Base-by-base conservation (phyloP, 805 yeast genomes). In the Yarrowia sp. region DNA sequence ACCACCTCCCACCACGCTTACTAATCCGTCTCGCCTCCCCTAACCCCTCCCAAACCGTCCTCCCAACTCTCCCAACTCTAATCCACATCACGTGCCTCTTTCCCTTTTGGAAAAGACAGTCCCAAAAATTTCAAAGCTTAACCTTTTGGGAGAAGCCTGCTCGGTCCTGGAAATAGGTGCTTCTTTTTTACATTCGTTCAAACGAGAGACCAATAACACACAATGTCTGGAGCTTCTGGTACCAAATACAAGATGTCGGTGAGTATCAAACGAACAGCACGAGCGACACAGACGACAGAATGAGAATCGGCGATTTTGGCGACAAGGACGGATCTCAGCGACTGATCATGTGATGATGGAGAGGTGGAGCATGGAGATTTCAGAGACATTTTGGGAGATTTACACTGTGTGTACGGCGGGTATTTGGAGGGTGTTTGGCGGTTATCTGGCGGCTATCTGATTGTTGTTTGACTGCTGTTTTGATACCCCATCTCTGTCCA, bases 201-300 rank as follows among this genome's bases (percentile, higher is more conserved):
- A 22, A 59, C 67, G 56, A 63, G 38, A 63, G 67, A 63, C 67
- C 55, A 36, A 63, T 48, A 63, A 49, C 56, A 63, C 67, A 63
- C 67, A 63, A 63, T 63, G 67, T 63, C 67, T 63, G 96, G 97
- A 88, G 95, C 97, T 86, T 91, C 97, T 84, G 98, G 99, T 88
- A 95, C 92, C 90, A 94, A 94, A 88, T 95, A 90, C 92, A 92
- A 98, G 87, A 92, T 94, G 91, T 92, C 99, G 84, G 97, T 91
- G 91, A 84, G 97, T 90, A 73, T 55, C 40, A 26, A 26, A 26
- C 32, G 32, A 26, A 26, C 32, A 26, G 55, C 56, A 48, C 40
- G 38, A 26, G 16, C 19, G 38, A 2, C 11, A 46, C 40, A 38
- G 12, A 36, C 66, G 66, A 16, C 41, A 19, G 15, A 36, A 46